phyloP scores from a whole-genome alignment of 805 yeast genomes.

The Pichia nakasei region DNA sequence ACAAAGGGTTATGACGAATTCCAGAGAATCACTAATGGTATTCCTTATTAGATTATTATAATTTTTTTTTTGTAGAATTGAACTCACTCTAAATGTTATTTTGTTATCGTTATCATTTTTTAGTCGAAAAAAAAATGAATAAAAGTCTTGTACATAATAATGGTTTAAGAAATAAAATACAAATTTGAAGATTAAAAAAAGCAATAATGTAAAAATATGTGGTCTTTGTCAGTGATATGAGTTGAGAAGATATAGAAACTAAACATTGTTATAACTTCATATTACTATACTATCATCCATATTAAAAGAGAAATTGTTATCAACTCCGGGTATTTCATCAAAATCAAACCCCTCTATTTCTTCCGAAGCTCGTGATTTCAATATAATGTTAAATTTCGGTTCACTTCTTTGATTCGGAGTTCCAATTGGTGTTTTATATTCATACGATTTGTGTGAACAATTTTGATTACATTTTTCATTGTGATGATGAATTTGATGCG shows the following conservation, averaged over 20 bases:
- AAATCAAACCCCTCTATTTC: constrained; percentile 2
- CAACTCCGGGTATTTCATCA: constrained; percentile 2
- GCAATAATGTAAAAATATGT: too few species aligned
- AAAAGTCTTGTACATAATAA: too few species aligned
- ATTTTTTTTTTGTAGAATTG: neutral
- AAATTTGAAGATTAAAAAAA: neutral
- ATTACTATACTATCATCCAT: constrained; percentile 10
- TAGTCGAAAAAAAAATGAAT: too few species aligned
- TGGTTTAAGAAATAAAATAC: too few species aligned
- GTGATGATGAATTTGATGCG: too few species aligned
- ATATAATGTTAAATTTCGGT: neutral
- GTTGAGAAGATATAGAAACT: neutral
- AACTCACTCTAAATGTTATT: neutral
- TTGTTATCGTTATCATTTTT: neutral
- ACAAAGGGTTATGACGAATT: constrained; percentile 97
- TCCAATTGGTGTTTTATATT: too few species aligned
- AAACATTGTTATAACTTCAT: neutral
- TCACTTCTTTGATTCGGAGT: neutral
- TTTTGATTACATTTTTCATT: too few species aligned
- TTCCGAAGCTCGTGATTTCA: neutral
- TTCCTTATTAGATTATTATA: constrained; percentile 57
- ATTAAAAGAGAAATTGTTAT: constrained; percentile 5
- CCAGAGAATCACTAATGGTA: constrained; percentile 93
- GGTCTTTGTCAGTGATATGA: neutral
- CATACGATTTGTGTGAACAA: neutral